Percentiles rank a stretch among this genome's conserved stretches.
Conservation (phyloP, 1,139 yeast species). For the Diutina pseudorugosa region DNA sequence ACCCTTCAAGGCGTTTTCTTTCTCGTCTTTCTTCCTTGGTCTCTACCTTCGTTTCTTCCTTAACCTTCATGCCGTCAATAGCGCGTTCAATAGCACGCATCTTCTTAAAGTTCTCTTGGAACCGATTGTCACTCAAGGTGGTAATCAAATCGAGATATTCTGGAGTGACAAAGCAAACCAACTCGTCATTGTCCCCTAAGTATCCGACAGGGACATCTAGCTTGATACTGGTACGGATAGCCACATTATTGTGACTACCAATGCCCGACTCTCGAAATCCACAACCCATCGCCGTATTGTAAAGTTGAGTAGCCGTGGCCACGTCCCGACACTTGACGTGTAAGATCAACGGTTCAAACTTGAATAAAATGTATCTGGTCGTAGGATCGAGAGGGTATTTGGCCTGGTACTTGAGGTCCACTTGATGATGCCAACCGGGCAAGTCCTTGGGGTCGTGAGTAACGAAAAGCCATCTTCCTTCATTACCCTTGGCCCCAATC, state of each 20-base stretch:
- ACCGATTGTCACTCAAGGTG: conserved; percentile 42
- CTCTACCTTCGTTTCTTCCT: conserved; percentile 10
- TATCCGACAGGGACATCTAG: conserved; percentile 67
- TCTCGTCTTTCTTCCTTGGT: conserved; percentile 44
- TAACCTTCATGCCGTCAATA: conserved; percentile 19
- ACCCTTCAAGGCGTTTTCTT: conserved; percentile 50
- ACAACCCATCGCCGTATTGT: conserved; percentile 64
- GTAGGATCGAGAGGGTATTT: conserved; percentile 5
- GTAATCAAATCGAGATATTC: conserved; percentile 39
- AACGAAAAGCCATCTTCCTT: conserved; percentile 78
- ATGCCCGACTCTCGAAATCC: conserved; percentile 86
- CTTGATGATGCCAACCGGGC: conserved; percentile 35
- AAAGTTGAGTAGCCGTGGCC: conserved; percentile 46
- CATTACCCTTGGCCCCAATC: conserved; percentile 77
- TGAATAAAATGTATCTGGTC: conserved; percentile 52
- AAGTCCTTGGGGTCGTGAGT: conserved; percentile 49
- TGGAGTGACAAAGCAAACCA: conserved; percentile 33
- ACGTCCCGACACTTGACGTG: conserved; percentile 69
- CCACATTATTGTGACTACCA: conserved; percentile 69
- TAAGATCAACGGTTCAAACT: conserved; percentile 73
- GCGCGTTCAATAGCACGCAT: conserved; percentile 34
- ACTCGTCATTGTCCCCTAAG: conserved; percentile 18
- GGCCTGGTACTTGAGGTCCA: conserved; percentile 14
- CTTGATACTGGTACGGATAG: conserved; percentile 58
- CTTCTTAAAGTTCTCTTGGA: conserved; percentile 49